These are phyloP conservation scores for Kodamaea arcana DNA, from an alignment of 1,139 yeast species.

Conservation along the genomic window DNA sequence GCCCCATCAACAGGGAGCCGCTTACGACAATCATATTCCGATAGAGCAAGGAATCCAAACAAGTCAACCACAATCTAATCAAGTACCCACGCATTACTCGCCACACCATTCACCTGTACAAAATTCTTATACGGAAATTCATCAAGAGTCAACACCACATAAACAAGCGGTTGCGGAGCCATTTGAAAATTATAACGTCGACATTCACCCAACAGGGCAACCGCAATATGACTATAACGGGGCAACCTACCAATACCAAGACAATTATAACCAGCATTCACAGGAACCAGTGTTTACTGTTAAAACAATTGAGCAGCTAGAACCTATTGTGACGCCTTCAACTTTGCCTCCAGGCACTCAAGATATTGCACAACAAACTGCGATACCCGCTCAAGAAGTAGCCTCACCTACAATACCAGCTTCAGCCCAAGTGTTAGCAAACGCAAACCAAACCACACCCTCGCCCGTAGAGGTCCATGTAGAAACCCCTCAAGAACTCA, in stretches of 20 bases:
- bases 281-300: background rate
- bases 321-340: background rate
- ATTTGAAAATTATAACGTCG: constrained; percentile 23
- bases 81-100: background rate
- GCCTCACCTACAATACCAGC: constrained; percentile 1
- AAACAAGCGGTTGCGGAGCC: constrained; percentile 21
- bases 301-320: background rate
- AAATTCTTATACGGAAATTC: constrained; percentile 18
- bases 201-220: constrained; percentile 1
- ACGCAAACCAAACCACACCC: constrained; percentile 2
- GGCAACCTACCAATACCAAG: background rate
- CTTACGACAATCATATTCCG: too few species aligned
- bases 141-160: constrained; percentile 12
- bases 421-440: too few species aligned
- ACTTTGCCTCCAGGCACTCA: background rate
- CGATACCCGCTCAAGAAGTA: constrained; percentile 1
- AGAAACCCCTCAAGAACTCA: constrained; percentile 6
- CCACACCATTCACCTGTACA: background rate
- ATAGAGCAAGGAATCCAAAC: too few species aligned
- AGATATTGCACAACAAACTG: constrained; percentile 1
- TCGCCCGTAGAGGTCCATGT: background rate
- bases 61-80: background rate
- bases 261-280: background rate
- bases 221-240: background rate
- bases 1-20: too few species aligned